Conservation (phyloP, 208 protist genomes). For the Acanthamoeba culbertsoni region DNA sequence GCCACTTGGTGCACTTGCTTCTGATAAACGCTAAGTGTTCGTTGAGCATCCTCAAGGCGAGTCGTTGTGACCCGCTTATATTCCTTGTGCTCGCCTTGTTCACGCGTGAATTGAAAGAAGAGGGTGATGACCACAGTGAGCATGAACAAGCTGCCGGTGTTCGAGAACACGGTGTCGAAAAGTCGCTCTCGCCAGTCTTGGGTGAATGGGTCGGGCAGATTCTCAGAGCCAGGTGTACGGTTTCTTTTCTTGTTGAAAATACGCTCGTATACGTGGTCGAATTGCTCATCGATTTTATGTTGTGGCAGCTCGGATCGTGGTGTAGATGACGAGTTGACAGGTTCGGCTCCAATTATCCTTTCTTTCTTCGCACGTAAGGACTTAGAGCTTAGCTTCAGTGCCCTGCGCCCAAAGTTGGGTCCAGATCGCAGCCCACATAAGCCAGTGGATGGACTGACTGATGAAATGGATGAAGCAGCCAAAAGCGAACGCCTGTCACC, state of each 20-base stretch:
- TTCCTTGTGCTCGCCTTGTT: conserved; percentile 31
- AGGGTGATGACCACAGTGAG: not conserved
- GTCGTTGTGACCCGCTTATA: conserved; percentile 11
- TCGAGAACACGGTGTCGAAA: conserved; percentile 27
- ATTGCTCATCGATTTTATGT: conserved; percentile 2
- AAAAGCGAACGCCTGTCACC: too few relatives aligned
- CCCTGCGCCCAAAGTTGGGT: too few relatives aligned
- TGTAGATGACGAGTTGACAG: not conserved
- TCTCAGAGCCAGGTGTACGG: not conserved
- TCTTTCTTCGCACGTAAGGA: too few relatives aligned
- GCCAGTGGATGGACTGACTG: too few relatives aligned
- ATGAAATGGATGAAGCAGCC: too few relatives aligned
- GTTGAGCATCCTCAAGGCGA: not conserved
- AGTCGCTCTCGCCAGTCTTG: not conserved
- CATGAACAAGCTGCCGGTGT: not conserved
- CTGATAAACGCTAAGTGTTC: not conserved
- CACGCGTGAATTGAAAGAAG: not conserved
- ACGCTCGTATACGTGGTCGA: conserved; percentile 1
- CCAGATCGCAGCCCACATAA: too few relatives aligned
- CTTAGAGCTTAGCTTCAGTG: too few relatives aligned
- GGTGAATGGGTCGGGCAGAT: not conserved
- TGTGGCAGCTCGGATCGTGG: not conserved
- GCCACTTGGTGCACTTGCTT: not conserved
- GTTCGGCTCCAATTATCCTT: too few relatives aligned
- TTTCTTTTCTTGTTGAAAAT: not conserved